Evolutionary conservation across 2,329 filamentous ascomycete genomes (phyloP), one percentile per base, ranked within the genome.

Genomic region (Penicillium sp.): DNA sequence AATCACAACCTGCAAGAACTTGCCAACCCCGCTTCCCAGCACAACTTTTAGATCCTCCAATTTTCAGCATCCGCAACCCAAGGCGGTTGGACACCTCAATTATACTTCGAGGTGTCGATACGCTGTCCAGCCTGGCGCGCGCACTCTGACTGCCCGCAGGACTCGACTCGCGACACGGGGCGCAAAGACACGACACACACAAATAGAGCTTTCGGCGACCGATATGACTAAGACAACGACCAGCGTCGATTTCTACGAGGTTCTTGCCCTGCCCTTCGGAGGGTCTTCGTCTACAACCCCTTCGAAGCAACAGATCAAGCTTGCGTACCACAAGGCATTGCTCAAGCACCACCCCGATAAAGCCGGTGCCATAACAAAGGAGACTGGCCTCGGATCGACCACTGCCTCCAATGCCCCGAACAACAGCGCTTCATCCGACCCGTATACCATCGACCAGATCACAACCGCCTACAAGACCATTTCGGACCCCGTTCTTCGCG

Each of bases 271-370:
- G 42, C 67, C 71, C 2, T 70, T 69, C 52, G 59, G 64, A 31
- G 49, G 45, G 29, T 52, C 66, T 8, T 57, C 61, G 11, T 42
- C 66, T 4, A 52, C 58, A 1, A 27, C 58, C 3, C 59, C 76
- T 29, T 67, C 71, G 5, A 74, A 74, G 45, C 70, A 74, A 52
- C 76, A 79, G 38, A 68, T 84, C 50, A 83, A 81, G 65, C 57
- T 71, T 29, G 84, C 84, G 9, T 87, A 87, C 67, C 81, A 81
- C 55, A 77, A 74, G 45, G 81, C 83, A 6, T 74, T 87, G 22
- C 75, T 87, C 5, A 68, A 70, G 24, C 76, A 85, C 61, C 85
- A 87, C 65, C 85, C 85, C 0, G 84, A 87, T 70, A 86, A 85
- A 67, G 62, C 65, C 2, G 47, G 54, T n/a, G 51, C 65, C 14